These are phyloP conservation scores for Quercus lobata DNA, from an alignment of 331 rosid species.

Conservation along the genomic window DNA sequence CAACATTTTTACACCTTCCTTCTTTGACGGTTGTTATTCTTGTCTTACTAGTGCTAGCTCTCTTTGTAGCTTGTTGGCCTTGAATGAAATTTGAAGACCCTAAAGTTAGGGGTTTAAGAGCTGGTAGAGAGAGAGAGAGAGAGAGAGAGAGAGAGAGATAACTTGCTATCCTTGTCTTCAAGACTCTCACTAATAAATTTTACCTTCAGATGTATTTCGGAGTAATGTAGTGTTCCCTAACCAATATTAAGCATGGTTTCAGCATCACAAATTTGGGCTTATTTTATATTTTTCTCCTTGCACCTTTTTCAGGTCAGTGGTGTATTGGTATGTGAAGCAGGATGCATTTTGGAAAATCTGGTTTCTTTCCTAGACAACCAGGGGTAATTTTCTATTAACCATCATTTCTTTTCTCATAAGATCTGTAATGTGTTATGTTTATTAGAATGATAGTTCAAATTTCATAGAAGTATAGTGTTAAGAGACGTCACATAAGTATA, in stretches of 20 bases:
- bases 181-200: not conserved
- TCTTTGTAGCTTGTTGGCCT: not conserved
- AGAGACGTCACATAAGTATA: not conserved
- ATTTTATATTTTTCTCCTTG: conserved; percentile 10
- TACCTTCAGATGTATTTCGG: conserved; percentile 4
- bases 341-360: conserved; percentile 92
- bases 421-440: not conserved
- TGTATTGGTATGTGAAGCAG: conserved; percentile 94
- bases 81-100: not conserved
- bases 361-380: conserved; percentile 71
- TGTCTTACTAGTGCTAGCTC: not conserved
- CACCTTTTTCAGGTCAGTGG: conserved; percentile 79
- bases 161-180: not conserved
- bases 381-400: conserved; percentile 57
- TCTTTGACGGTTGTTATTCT: not conserved
- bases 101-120: not conserved
- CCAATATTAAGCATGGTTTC: not conserved
- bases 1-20: not conserved
- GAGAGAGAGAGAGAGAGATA: not conserved
- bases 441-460: not conserved
- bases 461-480: not conserved
- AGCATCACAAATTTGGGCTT: not conserved
- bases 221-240: not conserved
- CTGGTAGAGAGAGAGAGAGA: not conserved
- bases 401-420: not conserved